Evolutionary conservation across 495 filamentous ascomycete genomes (phyloP), one percentile per base, ranked within the genome.

Genomic region (Neurospora sp.): DNA sequence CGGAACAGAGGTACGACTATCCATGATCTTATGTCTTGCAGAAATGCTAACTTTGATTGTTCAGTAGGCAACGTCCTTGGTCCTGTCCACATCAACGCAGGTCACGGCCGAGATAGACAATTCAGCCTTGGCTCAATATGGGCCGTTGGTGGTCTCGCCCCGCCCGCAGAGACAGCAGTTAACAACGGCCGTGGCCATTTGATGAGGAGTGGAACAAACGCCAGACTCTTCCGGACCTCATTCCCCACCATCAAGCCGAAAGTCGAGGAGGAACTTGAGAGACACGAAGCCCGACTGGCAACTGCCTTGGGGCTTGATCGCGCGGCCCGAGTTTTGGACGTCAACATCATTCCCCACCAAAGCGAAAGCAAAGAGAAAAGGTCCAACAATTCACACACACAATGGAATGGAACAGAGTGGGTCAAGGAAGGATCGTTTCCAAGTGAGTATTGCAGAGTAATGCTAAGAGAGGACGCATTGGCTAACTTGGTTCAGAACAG

Each of bases 271-370:
- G 88, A 93, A 61, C 76, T 83, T 39, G 89, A 91, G 68, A 89
- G 86, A 68, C 91, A 96, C 76, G 89, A 94, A 75, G 87, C 87
- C 42, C 89, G 96, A 20, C 77, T 98, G 44, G 96, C 96, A 9
- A 81, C 91, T 42, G 96, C 96, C 5, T 85, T 97, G 20, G 90
- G 92, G n/a, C 85, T 98, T 72, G 92, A 98, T 77, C 89, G 87
- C 70, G 82, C 86, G 39, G 82, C 82, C 70, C 86, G 88, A 75
- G 82, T 92, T 8, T 83, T 94, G 59, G 83, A 82, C 70, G 71
- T 87, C 76, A 77, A 74, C 39, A 22, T 72, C 8, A 3, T 72
- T 20, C 18, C 20, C 1, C 38, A 61, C 37, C 71, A 27, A 74
- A 38, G 83, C 77, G 71, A 78, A 75, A 20, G 80, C 8, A 39